Evolutionary conservation across 2,329 filamentous ascomycete genomes (phyloP).

Genomic region (Fusarium bulbicola): DNA sequence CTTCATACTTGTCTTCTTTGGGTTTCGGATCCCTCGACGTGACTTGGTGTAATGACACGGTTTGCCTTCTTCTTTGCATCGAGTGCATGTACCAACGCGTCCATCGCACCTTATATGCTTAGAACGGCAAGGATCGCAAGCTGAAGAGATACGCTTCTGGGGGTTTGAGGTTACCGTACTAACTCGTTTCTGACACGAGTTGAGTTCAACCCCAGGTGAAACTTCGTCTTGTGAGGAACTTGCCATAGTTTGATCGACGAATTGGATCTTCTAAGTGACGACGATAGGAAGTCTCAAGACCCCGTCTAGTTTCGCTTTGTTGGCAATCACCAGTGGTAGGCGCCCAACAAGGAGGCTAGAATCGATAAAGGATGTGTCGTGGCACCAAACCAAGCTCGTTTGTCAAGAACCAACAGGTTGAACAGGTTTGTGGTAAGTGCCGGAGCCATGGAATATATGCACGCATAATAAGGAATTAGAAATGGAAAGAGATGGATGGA

Average conservation of each 20-base stretch:
- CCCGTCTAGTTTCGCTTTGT: not conserved
- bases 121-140: constrained; percentile 34
- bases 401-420: constrained; percentile 11
- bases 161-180: constrained; percentile 22
- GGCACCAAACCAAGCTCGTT: constrained; percentile 4
- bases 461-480: not conserved
- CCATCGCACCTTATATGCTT: constrained; percentile 39
- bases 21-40: constrained; percentile 31
- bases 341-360: not conserved
- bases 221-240: constrained; percentile 1
- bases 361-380: constrained; percentile 1
- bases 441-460: not conserved
- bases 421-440: constrained; percentile 1
- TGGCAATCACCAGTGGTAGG: not conserved
- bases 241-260: constrained; percentile 25
- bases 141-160: constrained; percentile 31
- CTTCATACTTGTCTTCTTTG: constrained; percentile 23
- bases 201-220: constrained; percentile 1
- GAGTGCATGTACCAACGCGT: constrained; percentile 11
- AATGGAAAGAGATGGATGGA: not conserved
- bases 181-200: constrained; percentile 10
- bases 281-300: not conserved
- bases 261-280: not conserved
- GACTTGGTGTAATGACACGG: constrained; percentile 31
- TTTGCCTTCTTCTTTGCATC: constrained; percentile 28